Conservation (phyloP, 2,329 filamentous ascomycete species). For the Rutstroemia sp. region DNA sequence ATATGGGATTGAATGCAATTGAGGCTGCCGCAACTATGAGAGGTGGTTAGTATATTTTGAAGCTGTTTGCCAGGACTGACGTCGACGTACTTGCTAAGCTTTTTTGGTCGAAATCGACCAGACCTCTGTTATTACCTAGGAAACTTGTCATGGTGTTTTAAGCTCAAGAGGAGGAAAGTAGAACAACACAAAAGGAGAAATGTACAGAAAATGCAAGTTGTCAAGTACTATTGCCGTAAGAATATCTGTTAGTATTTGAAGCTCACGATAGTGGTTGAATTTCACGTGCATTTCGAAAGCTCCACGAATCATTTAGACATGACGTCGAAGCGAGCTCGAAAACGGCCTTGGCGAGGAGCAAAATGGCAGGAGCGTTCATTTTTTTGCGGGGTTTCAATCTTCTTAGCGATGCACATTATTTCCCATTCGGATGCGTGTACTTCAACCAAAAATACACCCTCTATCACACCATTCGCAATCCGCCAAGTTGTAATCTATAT, state of each 20-base stretch:
- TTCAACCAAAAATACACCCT: no score
- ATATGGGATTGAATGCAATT: slow-evolving; percentile 95
- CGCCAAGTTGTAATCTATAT: background rate
- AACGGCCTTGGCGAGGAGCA: background rate
- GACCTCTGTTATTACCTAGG: slow-evolving; percentile 20
- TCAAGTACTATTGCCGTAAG: background rate
- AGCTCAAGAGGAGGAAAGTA: background rate
- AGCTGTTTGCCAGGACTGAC: slow-evolving; percentile 9
- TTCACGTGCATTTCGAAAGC: slow-evolving; percentile 2
- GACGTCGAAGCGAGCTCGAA: slow-evolving; percentile 16
- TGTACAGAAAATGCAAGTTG: background rate
- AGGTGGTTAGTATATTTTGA: slow-evolving; percentile 15
- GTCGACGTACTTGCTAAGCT: slow-evolving; percentile 55
- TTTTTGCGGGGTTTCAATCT: no score
- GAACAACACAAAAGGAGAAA: background rate
- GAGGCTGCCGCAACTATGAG: slow-evolving; percentile 65
- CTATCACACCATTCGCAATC: no score
- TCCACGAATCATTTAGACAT: slow-evolving; percentile 6
- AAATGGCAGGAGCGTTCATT: background rate
- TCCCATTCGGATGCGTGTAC: no score
- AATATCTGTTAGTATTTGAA: background rate
- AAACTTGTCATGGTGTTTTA: slow-evolving; percentile 22
- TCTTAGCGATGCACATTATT: no score
- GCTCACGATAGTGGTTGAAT: background rate
- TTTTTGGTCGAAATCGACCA: slow-evolving; percentile 57